Evolutionary conservation across 1,139 yeast genomes (phyloP), one percentile per base, ranked within the genome.

Genomic region (Sugiyamaella paludigena): DNA sequence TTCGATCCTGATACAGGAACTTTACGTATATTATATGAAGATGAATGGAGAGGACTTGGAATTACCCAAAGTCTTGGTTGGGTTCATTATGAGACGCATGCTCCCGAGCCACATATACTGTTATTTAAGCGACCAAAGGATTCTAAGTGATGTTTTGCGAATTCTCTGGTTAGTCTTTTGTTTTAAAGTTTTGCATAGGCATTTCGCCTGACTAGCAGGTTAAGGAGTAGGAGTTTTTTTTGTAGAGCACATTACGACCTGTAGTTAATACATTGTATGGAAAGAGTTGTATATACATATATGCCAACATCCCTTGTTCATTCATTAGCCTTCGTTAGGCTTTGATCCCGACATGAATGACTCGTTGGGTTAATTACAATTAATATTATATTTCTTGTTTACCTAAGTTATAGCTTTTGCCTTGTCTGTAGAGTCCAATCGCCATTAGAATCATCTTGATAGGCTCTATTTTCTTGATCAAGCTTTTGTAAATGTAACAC

Each of bases 1-100:
- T 94, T 94, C 73, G 87, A 91, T 65, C 87, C 92, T 10, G 96
- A 91, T 54, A 87, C 96, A 2, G 98, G 98, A 6, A 92, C 98
- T 0, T 76, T 94, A 59, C 82, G 96, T 58, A 87, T 94, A 49
- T 74, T 94, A 47, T 71, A 85, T 51, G 99, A 94, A 68, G 98
- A 92, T 59, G 99, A 94, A 69, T 94, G 99, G 99, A 78, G 99
- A 68, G 98, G 98, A 1, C 75, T 94, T 49, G 99, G 99, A 3
- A 89, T 94, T 62, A 94, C 98, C 9, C 99, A 92, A 68, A 87
- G 96, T 41, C 75, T 94, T 53, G 99, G 99, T 1, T 94, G 99
- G 99, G 94, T 80, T 45, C 98, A 94, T 68, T 94, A 92, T 66
- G 99, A 92, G 64, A 91, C 96, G 45, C 99, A 94, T 69, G 83